A percentile compares a stretch with the other conserved stretches of the same genome.
Evolutionary conservation across 495 filamentous ascomycete species (phyloP).

Genomic region (Physcia stellaris): DNA sequence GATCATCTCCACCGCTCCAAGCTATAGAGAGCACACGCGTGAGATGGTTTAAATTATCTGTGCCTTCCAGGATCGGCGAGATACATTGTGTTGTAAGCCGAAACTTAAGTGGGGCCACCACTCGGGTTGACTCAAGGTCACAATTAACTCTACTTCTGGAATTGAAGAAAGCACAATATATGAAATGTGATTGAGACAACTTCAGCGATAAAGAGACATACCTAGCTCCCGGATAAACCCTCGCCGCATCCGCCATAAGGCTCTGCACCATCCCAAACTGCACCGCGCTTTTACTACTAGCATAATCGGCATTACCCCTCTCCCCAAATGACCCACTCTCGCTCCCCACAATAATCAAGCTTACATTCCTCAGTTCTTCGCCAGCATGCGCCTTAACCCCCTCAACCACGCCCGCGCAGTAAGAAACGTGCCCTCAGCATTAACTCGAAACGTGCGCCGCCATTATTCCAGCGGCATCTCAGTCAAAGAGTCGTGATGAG

Average conservation of each 20-base stretch:
- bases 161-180: too few relatives aligned
- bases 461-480: constrained; percentile 24
- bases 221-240: constrained; percentile 18
- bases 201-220: neutral
- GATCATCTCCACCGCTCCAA: too few relatives aligned
- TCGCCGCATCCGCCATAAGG: constrained; percentile 22
- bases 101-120: too few relatives aligned
- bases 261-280: constrained; percentile 25
- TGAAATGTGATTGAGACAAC: neutral
- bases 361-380: constrained; percentile 19
- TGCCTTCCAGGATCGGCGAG: too few relatives aligned
- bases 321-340: constrained; percentile 31
- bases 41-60: too few relatives aligned
- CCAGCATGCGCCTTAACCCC: constrained; percentile 8
- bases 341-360: constrained; percentile 27
- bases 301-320: constrained; percentile 25
- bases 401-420: constrained; percentile 21
- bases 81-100: too few relatives aligned
- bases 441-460: constrained; percentile 23
- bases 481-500: constrained; percentile 19
- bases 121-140: too few relatives aligned
- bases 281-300: constrained; percentile 26
- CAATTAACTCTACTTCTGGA: too few relatives aligned
- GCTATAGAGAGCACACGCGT: too few relatives aligned
- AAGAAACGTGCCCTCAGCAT: constrained; percentile 29